Base-by-base conservation (phyloP, 176 grass and related monocot genomes). In the Aegilops tauschii region DNA sequence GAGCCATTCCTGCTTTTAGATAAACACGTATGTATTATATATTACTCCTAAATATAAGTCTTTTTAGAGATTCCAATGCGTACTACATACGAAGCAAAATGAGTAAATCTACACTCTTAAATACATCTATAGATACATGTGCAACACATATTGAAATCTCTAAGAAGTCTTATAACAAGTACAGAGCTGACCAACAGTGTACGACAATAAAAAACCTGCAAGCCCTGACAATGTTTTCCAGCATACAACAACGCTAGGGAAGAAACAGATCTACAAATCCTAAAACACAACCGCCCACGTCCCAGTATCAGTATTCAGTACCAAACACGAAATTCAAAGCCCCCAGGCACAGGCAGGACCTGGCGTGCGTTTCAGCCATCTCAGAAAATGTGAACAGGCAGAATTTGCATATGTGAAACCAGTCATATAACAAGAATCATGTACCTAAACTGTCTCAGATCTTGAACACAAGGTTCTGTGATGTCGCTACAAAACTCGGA, bases 371-470 rank as follows among this genome's bases (percentile, higher is more conserved):
- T 65, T 21, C 39, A 37, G 67, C 17, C 31, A 80, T 65, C 30
- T 74, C 56, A 50, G 4, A 40, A 77, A 77, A 73, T 23, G 30
- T 36, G 67, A 27, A 59, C 5, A 54, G 5, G 6, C 61, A 85
- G 28, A 77, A 54, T 52, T 25, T 77, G 50, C 77, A 82, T 62
- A 71, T 39, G 13, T 30, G 54, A 64, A 86, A 29, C n/a, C 65
- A 18, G 50, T 21, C 9, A 29, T 71, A 61, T 71, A 61, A 35
- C 84, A 87, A 65, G 25, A 83, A 66, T 79, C 34, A 44, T 74
- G 59, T 74, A 4, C 16, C 84, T 75, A 35, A 59, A 56, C 65
- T 72, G 73, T 61, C 64, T 79, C 74, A 68, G 34, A 25, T 84
- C 23, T 84, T 61, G 39, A 13, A 61, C 76, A 67, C 67, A 67